phyloP scores from a whole-genome alignment of 345 rosid genomes.

The Eucalyptus virginea region DNA sequence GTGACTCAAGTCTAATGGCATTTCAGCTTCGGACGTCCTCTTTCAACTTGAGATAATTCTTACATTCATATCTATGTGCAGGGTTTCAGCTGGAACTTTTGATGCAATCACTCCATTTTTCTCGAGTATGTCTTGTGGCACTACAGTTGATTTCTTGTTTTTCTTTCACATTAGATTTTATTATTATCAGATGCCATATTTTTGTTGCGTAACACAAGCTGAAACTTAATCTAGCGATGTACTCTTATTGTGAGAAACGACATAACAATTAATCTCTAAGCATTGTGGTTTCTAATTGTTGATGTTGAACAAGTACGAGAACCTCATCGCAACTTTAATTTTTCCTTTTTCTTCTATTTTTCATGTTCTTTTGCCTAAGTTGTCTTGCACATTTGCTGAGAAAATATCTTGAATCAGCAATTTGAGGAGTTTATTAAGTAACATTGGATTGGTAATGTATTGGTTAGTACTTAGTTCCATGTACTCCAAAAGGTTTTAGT shows the following conservation, averaged over 20 bases:
- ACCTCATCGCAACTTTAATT: background rate
- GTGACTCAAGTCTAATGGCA: background rate
- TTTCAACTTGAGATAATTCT: background rate
- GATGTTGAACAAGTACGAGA: background rate
- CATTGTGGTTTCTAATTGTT: background rate
- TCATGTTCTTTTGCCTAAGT: background rate
- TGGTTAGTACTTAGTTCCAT: background rate
- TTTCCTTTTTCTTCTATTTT: background rate
- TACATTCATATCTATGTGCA: slow-evolving; percentile 23
- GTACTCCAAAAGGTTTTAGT: background rate
- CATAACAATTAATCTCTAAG: background rate
- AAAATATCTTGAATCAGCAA: background rate
- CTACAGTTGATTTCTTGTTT: background rate
- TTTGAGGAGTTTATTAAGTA: background rate
- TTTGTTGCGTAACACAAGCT: background rate
- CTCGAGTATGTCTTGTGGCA: slow-evolving; percentile 54
- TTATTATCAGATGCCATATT: background rate
- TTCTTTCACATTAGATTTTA: background rate
- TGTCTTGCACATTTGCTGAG: background rate
- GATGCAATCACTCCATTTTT: slow-evolving; percentile 90
- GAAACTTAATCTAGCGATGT: background rate
- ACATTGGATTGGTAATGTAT: background rate
- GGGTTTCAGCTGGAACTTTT: slow-evolving; percentile 93
- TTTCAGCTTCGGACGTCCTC: background rate
- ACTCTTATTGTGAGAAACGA: background rate